Conservation (phyloP, 371 early-diverging fungal species). For the Choanephora cucurbitarum region DNA sequence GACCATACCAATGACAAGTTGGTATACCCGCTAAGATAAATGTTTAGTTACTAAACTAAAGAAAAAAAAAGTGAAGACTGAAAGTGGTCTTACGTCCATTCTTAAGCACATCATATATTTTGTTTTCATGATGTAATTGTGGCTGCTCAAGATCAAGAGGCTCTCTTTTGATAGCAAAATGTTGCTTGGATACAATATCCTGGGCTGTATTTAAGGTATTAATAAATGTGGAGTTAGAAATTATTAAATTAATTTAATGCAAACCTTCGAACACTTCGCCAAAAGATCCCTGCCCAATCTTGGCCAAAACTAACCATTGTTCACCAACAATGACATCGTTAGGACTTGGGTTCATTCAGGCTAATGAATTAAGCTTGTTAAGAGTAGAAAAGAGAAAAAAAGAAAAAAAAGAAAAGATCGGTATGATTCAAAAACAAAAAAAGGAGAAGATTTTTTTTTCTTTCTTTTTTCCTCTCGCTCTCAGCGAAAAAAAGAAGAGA, state of each 20-base stretch:
- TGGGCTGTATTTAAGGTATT: conserved; percentile 29
- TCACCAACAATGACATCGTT: conserved; percentile 54
- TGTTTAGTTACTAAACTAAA: too few species aligned
- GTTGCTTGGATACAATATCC: conserved; percentile 42
- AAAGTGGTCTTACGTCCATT: conserved; percentile 51
- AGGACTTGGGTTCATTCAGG: conserved; percentile 6
- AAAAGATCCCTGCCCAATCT: conserved; percentile 66
- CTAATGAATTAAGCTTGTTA: neutral
- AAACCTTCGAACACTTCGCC: conserved; percentile 64
- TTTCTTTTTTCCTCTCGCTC: neutral
- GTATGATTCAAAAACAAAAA: neutral
- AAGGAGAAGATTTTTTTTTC: neutral
- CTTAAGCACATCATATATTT: conserved; percentile 51
- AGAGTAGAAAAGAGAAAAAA: neutral
- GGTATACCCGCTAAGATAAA: conserved; percentile 77
- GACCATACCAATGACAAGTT: conserved; percentile 86
- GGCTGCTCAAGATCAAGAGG: conserved; percentile 43
- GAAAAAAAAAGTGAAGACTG: neutral
- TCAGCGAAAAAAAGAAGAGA: neutral
- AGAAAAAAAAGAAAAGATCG: neutral
- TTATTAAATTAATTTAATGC: conserved; percentile 8
- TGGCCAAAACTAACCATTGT: conserved; percentile 58
- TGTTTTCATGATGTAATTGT: conserved; percentile 57
- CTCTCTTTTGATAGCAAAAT: conserved; percentile 62
- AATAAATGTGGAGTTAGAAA: conserved; percentile 9